Conservation (phyloP, 208 protist species). For the Naegleria fowleri region DNA sequence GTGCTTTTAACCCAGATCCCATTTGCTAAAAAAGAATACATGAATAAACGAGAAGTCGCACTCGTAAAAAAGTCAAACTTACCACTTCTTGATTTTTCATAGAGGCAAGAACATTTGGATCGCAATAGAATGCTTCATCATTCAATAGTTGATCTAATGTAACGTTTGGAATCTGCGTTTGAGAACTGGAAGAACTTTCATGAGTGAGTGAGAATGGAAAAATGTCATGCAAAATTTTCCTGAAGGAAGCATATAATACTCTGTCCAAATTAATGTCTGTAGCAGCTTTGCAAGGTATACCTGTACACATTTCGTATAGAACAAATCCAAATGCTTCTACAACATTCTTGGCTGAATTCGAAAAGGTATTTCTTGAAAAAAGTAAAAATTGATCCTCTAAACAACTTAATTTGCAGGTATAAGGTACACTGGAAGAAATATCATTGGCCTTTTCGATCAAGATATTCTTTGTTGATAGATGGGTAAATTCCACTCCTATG, state of each 20-base stretch:
- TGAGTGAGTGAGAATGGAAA: not conserved
- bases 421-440: not conserved
- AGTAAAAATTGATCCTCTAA: not conserved
- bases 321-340: not conserved
- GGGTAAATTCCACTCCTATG: not conserved
- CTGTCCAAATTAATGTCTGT: not conserved
- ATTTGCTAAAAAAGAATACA: not conserved
- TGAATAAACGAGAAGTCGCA: no score
- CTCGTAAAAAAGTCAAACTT: no score
- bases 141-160: not conserved
- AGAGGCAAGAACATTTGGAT: not conserved
- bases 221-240: not conserved
- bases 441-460: not conserved
- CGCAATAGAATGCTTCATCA: not conserved
- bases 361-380: not conserved
- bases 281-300: not conserved
- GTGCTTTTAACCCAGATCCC: not conserved
- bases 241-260: not conserved
- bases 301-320: not conserved
- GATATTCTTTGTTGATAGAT: not conserved
- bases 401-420: not conserved
- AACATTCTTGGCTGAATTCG: not conserved
- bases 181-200: not conserved
- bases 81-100: not conserved
- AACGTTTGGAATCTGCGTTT: not conserved